A percentile compares a stretch with the other conserved stretches of the same genome.
Evolutionary conservation across 768 basidiomycete species (phyloP).

Genomic region (Sporobolomyces phaffii): DNA sequence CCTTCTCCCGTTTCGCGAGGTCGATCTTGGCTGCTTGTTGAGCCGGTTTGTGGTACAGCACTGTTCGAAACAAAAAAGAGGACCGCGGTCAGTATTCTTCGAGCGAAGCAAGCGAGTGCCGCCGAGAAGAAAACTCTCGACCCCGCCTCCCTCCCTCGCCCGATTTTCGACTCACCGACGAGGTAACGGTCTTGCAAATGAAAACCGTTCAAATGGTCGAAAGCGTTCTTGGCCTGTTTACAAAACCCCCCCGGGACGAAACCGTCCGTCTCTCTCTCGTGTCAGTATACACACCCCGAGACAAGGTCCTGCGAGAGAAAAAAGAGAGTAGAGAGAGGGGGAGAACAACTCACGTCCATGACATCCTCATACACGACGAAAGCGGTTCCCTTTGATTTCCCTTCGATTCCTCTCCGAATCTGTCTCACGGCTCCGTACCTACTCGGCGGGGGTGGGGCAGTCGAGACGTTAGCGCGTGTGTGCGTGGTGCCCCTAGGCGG

Average conservation of each 20-base stretch:
- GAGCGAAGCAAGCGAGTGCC: too few relatives aligned
- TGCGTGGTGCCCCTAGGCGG: too few relatives aligned
- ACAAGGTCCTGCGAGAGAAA: too few relatives aligned
- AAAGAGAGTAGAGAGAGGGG: too few relatives aligned
- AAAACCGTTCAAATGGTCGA: constrained; percentile 95
- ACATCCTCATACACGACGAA: constrained; percentile 96
- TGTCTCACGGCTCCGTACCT: constrained; percentile 76
- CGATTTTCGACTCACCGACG: constrained; percentile 62
- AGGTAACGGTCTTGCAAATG: constrained; percentile 97
- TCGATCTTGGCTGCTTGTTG: constrained; percentile 91
- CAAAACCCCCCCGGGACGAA: too few relatives aligned
- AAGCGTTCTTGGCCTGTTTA: constrained; percentile 84
- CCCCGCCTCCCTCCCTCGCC: too few relatives aligned
- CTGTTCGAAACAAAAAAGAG: constrained; percentile 45
- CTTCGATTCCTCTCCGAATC: constrained; percentile 83
- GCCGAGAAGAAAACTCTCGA: too few relatives aligned
- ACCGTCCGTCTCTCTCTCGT: too few relatives aligned
- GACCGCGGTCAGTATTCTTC: background rate
- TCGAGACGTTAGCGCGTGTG: too few relatives aligned
- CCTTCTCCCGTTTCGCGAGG: constrained; percentile 81
- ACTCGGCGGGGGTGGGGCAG: constrained; percentile 30
- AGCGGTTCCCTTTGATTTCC: constrained; percentile 89
- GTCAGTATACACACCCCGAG: too few relatives aligned
- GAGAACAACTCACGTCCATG: constrained; percentile 64
- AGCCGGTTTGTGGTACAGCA: constrained; percentile 95